Percentiles rank a stretch among this genome's conserved stretches.
Conservation (phyloP, 441 rosid species). For the Brassica balearica region DNA sequence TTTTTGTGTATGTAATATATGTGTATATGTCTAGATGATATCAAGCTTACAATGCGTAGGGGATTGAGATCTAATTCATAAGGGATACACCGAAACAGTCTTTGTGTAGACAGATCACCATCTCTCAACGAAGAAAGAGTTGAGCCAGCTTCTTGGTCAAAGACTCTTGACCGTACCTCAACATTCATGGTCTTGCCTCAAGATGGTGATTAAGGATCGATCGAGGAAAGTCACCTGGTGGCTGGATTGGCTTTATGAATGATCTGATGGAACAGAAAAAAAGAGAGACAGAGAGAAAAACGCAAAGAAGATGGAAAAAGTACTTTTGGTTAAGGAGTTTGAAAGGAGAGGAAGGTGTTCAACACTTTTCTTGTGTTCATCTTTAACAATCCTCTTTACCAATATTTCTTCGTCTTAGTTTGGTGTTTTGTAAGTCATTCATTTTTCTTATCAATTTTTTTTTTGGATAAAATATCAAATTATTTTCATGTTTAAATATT, state of each 20-base stretch:
- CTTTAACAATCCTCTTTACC: constrained; percentile 17
- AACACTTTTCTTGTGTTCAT: constrained; percentile 46
- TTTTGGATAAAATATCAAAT: not conserved
- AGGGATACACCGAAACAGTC: constrained; percentile 35
- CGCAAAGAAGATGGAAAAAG: constrained; percentile 37
- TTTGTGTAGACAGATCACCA: constrained; percentile 21
- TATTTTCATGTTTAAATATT: not conserved
- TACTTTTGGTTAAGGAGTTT: constrained; percentile 33
- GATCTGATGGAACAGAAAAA: constrained; percentile 30
- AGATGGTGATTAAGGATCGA: constrained; percentile 21
- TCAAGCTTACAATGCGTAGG: constrained; percentile 39
- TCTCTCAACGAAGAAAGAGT: constrained; percentile 43
- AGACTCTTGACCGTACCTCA: constrained; percentile 36
- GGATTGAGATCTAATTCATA: constrained; percentile 40
- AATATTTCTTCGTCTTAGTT: constrained; percentile 19
- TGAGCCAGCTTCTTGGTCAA: constrained; percentile 44
- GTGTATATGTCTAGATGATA: not conserved
- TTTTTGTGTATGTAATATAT: too few species aligned
- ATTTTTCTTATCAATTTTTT: not conserved
- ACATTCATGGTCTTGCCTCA: constrained; percentile 31
- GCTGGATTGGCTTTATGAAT: constrained; percentile 31
- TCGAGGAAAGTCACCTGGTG: constrained; percentile 13
- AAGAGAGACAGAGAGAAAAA: constrained; percentile 33
- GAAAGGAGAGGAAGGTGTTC: constrained; percentile 40
- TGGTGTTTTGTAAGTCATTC: constrained; percentile 28